Evolutionary conservation across 2,329 filamentous ascomycete species (phyloP).

Genomic region (Pyrenophora tritici-repentis): DNA sequence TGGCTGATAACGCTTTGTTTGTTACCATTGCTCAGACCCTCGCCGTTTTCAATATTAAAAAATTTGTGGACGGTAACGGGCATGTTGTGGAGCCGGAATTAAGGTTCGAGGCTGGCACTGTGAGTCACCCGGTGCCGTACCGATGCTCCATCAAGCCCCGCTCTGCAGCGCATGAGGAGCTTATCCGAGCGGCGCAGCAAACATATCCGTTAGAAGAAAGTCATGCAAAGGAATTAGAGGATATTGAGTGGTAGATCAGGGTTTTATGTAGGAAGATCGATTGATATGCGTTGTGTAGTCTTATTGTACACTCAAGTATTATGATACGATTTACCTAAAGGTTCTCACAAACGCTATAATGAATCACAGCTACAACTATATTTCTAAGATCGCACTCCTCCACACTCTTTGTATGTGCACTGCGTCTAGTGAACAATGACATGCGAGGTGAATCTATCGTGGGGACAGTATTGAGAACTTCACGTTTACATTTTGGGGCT

Average conservation of each 20-base stretch:
- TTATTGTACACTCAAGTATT: no score
- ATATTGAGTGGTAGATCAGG: background rate
- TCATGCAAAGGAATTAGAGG: constrained; percentile 31
- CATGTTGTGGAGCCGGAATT: constrained; percentile 1
- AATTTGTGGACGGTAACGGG: background rate
- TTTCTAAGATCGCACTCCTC: no score
- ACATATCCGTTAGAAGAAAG: constrained; percentile 45
- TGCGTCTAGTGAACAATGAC: no score
- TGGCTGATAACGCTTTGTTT: constrained; percentile 51
- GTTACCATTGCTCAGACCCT: constrained; percentile 52
- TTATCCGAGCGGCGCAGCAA: constrained; percentile 39
- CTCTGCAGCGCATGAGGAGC: constrained; percentile 32
- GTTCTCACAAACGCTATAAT: no score
- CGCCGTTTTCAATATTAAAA: constrained; percentile 52
- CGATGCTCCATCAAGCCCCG: constrained; percentile 39
- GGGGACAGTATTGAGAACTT: no score
- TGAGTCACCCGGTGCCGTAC: constrained; percentile 48
- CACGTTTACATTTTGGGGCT: no score
- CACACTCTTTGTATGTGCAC: no score
- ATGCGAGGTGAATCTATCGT: no score
- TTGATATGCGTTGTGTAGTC: no score
- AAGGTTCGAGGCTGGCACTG: constrained; percentile 28
- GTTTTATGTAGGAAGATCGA: background rate
- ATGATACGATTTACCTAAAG: no score
- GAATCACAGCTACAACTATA: no score